Conservation (phyloP, 257 asterid genomes). For the Fraxinus excelsior region DNA sequence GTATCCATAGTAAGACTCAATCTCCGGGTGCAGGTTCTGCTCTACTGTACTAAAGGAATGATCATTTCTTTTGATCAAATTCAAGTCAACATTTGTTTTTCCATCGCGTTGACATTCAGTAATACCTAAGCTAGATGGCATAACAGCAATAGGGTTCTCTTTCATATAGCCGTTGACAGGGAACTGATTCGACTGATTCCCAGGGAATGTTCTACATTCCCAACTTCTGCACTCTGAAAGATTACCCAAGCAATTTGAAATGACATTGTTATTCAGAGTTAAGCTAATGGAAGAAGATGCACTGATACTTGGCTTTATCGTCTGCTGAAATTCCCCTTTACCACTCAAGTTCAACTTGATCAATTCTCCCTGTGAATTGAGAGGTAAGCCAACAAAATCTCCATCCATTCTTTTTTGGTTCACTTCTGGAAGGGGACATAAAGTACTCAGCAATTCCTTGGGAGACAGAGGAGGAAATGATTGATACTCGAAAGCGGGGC, state of each 20-base stretch:
- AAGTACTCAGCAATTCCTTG: conserved; percentile 39
- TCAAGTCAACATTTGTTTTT: conserved; percentile 26
- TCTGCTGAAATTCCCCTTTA: conserved; percentile 37
- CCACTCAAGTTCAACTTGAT: conserved; percentile 41
- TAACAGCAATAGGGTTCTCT: conserved; percentile 30
- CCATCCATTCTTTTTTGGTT: conserved; percentile 35
- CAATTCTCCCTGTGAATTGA: conserved; percentile 72
- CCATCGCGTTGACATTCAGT: conserved; percentile 32
- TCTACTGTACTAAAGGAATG: conserved; percentile 28
- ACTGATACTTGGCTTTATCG: conserved; percentile 30
- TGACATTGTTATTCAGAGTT: conserved; percentile 29
- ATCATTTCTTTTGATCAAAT: conserved; percentile 24
- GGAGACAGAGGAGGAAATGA: conserved; percentile 40
- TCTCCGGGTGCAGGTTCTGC: conserved; percentile 19
- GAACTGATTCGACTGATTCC: conserved; percentile 31
- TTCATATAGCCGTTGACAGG: conserved; percentile 32
- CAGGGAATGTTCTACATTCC: conserved; percentile 29
- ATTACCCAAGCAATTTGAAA: conserved; percentile 24
- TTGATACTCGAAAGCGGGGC: neutral
- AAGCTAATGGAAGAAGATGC: conserved; percentile 34
- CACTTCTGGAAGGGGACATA: conserved; percentile 35
- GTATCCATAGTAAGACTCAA: conserved; percentile 25
- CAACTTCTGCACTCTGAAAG: conserved; percentile 29
- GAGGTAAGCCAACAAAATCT: conserved; percentile 61
- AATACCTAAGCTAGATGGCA: conserved; percentile 45